Evolutionary conservation across 805 yeast genomes (phyloP).

Genomic region (Schwanniomyces vanrijiae): DNA sequence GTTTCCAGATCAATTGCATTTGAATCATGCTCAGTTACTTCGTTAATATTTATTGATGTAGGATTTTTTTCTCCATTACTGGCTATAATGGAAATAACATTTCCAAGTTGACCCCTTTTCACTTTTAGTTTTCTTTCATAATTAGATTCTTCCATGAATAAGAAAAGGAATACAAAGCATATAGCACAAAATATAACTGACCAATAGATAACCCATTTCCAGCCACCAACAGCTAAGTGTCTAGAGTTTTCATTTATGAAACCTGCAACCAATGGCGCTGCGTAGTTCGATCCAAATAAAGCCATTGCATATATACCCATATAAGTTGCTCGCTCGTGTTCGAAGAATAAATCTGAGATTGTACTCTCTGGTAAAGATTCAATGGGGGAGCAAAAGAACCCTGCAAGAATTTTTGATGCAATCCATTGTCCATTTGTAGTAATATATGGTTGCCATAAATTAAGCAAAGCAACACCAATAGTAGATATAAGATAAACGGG

Average conservation of each 20-base stretch:
- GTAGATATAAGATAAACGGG: constrained; percentile 41
- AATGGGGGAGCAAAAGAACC: constrained; percentile 35
- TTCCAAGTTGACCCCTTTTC: not conserved
- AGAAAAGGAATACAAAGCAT: constrained; percentile 20
- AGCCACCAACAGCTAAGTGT: constrained; percentile 9
- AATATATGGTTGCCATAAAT: constrained; percentile 22
- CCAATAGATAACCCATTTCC: constrained; percentile 33
- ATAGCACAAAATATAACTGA: constrained; percentile 27
- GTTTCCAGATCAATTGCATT: not conserved
- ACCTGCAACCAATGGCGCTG: constrained; percentile 31
- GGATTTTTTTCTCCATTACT: constrained; percentile 1
- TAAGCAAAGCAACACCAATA: constrained; percentile 14
- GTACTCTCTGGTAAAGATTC: constrained; percentile 53
- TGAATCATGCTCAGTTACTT: not conserved
- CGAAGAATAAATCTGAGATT: constrained; percentile 50
- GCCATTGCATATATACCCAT: constrained; percentile 6
- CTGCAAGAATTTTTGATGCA: constrained; percentile 28
- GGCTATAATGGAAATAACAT: not conserved
- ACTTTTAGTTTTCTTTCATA: constrained; percentile 3
- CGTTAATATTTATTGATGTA: not conserved
- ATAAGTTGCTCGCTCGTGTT: constrained; percentile 43
- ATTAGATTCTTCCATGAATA: constrained; percentile 31
- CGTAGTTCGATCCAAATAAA: constrained; percentile 4
- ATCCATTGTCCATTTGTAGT: constrained; percentile 29
- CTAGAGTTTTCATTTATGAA: constrained; percentile 17